Conservation (phyloP, 768 basidiomycete species). For the Royoungia palumana region DNA sequence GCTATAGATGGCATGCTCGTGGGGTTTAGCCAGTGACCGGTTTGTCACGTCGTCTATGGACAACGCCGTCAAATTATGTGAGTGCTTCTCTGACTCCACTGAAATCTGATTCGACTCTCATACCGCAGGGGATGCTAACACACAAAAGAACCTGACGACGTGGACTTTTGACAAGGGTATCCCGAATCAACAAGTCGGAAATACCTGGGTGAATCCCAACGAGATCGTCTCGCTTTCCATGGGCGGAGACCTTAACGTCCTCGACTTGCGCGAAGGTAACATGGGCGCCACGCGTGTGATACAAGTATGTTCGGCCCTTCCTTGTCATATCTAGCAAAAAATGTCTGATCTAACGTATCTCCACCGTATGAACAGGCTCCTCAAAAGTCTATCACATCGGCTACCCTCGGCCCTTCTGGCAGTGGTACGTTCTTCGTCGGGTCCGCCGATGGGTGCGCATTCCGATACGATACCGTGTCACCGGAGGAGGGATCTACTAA, state of each 20-base stretch:
- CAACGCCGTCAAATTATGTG: conserved; percentile 84
- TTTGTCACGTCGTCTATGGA: conserved; percentile 86
- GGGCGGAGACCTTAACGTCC: conserved; percentile 75
- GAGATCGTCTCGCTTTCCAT: conserved; percentile 82
- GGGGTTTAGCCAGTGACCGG: conserved; percentile 71
- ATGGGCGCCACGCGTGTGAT: conserved; percentile 60
- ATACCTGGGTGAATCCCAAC: conserved; percentile 71
- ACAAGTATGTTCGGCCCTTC: conserved; percentile 41
- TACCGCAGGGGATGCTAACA: conserved; percentile 75
- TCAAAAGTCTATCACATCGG: conserved; percentile 77
- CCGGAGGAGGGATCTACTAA: conserved; percentile 28
- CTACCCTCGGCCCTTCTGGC: conserved; percentile 36
- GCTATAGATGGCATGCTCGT: conserved; percentile 71
- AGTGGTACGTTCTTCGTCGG: conserved; percentile 73
- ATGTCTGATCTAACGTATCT: conserved; percentile 2
- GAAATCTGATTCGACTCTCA: neutral
- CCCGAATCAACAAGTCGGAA: conserved; percentile 81
- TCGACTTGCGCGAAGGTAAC: conserved; percentile 65
- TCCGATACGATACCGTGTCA: conserved; percentile 51
- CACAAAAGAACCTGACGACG: conserved; percentile 58
- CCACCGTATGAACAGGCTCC: conserved; percentile 51
- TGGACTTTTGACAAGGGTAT: conserved; percentile 78
- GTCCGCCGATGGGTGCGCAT: conserved; percentile 72
- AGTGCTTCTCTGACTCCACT: neutral
- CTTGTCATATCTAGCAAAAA: no score